Percentiles rank a stretch among this genome's conserved stretches.
Evolutionary conservation across 768 basidiomycete genomes (phyloP).

Genomic region (Panaeolus cyanescens): DNA sequence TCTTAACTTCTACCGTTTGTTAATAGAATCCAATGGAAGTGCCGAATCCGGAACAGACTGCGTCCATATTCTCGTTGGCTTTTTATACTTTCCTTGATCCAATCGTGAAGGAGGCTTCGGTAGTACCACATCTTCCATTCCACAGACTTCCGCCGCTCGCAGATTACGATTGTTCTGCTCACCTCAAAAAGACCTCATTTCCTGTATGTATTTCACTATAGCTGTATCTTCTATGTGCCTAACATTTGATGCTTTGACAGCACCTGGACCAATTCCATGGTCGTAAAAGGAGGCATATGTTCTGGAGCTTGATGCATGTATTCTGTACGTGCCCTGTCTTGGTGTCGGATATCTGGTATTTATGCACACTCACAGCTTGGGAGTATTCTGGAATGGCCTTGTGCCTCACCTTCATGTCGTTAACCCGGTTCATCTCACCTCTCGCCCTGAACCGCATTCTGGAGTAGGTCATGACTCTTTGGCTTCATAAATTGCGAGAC

Average conservation of each 20-base stretch:
- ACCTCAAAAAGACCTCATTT: constrained; percentile 19
- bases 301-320: constrained; percentile 44
- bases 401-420: constrained; percentile 26
- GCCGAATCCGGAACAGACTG: constrained; percentile 50
- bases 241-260: constrained; percentile 19
- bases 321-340: constrained; percentile 23
- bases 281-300: constrained; percentile 37
- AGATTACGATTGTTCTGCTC: constrained; percentile 48
- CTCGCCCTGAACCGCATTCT: constrained; percentile 44
- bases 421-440: constrained; percentile 35
- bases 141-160: constrained; percentile 64
- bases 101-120: constrained; percentile 43
- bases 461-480: constrained; percentile 59
- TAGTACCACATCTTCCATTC: constrained; percentile 42
- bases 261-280: constrained; percentile 39
- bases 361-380: constrained; percentile 6
- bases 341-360: neutral
- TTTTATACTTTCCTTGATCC: constrained; percentile 58
- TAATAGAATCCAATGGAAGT: constrained; percentile 31
- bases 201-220: constrained; percentile 7
- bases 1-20: neutral
- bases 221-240: neutral
- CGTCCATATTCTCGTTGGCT: constrained; percentile 43
- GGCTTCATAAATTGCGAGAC: constrained; percentile 23
- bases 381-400: constrained; percentile 31